Evolutionary conservation across 352 stramenopile species (phyloP), one percentile per base, ranked within the genome.

Genomic region (Pythium sukuiense): DNA sequence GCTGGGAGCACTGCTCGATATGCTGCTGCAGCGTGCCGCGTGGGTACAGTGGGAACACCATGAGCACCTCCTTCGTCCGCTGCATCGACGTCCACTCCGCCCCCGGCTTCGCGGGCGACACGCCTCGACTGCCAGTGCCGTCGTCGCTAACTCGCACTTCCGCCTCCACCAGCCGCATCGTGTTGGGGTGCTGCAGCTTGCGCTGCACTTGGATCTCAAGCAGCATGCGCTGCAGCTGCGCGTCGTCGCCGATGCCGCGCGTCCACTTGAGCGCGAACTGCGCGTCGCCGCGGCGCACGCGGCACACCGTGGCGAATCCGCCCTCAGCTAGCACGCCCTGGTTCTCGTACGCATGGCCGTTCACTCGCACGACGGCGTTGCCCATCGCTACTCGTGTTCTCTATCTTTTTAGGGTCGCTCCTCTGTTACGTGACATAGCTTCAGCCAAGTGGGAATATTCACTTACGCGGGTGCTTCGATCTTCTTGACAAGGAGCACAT

Each of bases 131-230:
- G 41, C 16, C 29, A 27, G 50, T 2, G 7, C 50, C 11, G 14
- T 29, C 41, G 0, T 35, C 45, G 37, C 45, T 54, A 29, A 73
- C 35, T 14, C 76, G 71, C 59, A 89, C 67, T 61, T 89, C 83
- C 1, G 77, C 68, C 30, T 76, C 75, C n/a, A 89, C 43, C 11
- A 96, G 71, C 11, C 60, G 69, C 67, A 93, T 48, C 18, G 77
- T 66, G 55, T 94, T 83, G 0, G 58, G 65, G 64, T 92, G 80
- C 55, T 72, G 72, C 29, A 96, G 65, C 37, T 67, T 67, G 24
- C 79, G 69, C 63, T 93, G 83, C 58, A 94, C 76, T 60, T 81
- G 69, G 55, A 96, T 81, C 71, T 96, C 87, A 24, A 89, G 69
- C 55, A 86, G 68, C 55, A 89, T 62, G 6, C 87, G 77, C 70